Percentiles rank a stretch among this genome's conserved stretches.
These are phyloP conservation scores for Aspergillus carlsbadensis DNA, from an alignment of 495 filamentous ascomycete genomes.

Conservation along the genomic window DNA sequence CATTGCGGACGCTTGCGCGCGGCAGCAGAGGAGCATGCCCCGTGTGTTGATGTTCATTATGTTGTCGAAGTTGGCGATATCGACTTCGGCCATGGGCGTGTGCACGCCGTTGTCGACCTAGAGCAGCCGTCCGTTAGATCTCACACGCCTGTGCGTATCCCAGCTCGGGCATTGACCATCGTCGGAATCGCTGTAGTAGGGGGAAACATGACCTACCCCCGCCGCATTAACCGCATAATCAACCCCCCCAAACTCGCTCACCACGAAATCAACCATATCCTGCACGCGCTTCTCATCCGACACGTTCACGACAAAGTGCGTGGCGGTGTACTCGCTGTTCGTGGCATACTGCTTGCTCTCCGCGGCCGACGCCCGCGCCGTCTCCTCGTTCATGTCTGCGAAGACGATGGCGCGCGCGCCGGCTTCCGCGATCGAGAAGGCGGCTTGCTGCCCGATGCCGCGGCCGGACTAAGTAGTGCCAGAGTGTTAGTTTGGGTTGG, in stretches of 20 bases:
- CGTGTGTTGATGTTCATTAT: background rate
- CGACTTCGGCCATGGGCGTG: background rate
- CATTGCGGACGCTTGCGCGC: background rate
- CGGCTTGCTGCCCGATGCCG: constrained; percentile 1
- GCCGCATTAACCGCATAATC: constrained; percentile 1
- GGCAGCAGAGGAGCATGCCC: background rate
- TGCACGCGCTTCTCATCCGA: background rate
- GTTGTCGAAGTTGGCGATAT: background rate
- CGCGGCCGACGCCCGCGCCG: background rate
- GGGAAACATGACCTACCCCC: background rate
- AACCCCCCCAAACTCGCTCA: background rate
- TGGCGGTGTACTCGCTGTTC: background rate
- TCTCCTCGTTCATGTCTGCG: background rate
- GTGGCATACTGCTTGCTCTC: background rate
- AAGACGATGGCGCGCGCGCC: background rate
- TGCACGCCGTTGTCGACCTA: background rate
- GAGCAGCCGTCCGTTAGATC: no score
- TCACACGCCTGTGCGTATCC: no score
- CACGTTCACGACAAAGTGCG: background rate
- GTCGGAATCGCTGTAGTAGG: no score
- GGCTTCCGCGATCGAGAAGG: constrained; percentile 1
- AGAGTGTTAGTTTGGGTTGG: background rate
- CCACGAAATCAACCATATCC: background rate
- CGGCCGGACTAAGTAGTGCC: background rate
- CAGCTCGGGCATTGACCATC: background rate